Conservation (phyloP, 2,329 filamentous ascomycete genomes). For the Dryadomyces quercivorus region DNA sequence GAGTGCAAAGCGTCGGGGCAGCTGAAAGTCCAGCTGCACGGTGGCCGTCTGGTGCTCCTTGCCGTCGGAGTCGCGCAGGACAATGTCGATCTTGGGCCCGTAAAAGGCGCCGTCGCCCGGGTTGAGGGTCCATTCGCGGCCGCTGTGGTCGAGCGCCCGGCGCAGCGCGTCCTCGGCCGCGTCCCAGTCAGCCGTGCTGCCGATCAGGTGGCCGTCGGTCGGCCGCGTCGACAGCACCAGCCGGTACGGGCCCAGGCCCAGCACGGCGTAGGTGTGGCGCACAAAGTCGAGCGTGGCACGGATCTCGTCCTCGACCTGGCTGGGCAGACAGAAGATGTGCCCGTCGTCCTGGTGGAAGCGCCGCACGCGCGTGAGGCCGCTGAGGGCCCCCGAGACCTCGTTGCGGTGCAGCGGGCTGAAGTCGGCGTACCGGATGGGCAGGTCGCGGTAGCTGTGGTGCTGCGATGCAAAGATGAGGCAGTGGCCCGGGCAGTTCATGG, state of each 20-base stretch:
- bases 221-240: slow-evolving; percentile 71
- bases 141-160: slow-evolving; percentile 48
- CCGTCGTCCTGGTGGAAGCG: slow-evolving; percentile 95
- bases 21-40: slow-evolving; percentile 80
- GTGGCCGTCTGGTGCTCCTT: slow-evolving; percentile 86
- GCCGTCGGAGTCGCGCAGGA: slow-evolving; percentile 65
- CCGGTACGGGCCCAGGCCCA: slow-evolving; percentile 61
- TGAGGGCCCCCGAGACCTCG: slow-evolving; percentile 84
- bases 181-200: slow-evolving; percentile 54
- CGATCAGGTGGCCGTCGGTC: slow-evolving; percentile 58
- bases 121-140: slow-evolving; percentile 61
- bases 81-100: slow-evolving; percentile 83
- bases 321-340: slow-evolving; percentile 72
- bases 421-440: slow-evolving; percentile 87
- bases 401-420: slow-evolving; percentile 94
- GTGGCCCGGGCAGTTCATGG: slow-evolving; percentile 96
- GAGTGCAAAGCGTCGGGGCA: slow-evolving; percentile 70
- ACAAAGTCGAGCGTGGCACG: slow-evolving; percentile 63
- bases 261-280: slow-evolving; percentile 55
- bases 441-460: slow-evolving; percentile 75
- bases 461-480: slow-evolving; percentile 77
- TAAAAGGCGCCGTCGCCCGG: slow-evolving; percentile 83
- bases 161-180: slow-evolving; percentile 55
- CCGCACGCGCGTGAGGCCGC: slow-evolving; percentile 80
- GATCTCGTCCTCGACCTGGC: slow-evolving; percentile 66